Percentiles rank a stretch among this genome's conserved stretches.
Evolutionary conservation across 2,329 filamentous ascomycete genomes (phyloP).

Genomic region (Albifimbria verrucaria): DNA sequence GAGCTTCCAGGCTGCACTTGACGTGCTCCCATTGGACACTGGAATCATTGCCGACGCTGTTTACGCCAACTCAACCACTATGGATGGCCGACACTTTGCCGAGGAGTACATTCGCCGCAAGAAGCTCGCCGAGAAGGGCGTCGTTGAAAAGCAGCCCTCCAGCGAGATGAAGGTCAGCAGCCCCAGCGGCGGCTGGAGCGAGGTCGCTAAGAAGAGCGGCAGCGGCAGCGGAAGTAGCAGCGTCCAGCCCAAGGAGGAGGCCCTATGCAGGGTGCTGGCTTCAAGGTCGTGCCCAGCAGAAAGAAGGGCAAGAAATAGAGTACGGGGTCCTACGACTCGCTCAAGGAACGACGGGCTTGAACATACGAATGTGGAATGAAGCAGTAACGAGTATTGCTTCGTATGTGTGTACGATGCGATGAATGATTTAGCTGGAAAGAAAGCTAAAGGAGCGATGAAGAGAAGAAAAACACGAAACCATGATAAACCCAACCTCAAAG

Average conservation of each 20-base stretch:
- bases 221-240: conserved; percentile 27
- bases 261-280: conserved; percentile 54
- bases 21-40: conserved; percentile 71
- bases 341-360: conserved; percentile 10
- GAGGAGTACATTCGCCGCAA: conserved; percentile 93
- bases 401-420: neutral
- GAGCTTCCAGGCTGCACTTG: conserved; percentile 72
- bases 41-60: conserved; percentile 87
- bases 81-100: conserved; percentile 90
- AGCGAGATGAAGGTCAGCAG: conserved; percentile 46
- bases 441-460: too few relatives aligned
- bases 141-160: conserved; percentile 70
- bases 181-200: conserved; percentile 76
- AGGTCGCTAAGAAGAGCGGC: conserved; percentile 91
- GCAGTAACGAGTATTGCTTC: neutral
- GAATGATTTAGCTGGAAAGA: too few relatives aligned
- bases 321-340: conserved; percentile 8
- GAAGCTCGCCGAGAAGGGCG: conserved; percentile 88
- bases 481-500: too few relatives aligned
- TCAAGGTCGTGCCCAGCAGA: conserved; percentile 87
- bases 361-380: conserved; percentile 1
- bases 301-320: conserved; percentile 82
- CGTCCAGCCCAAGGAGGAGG: conserved; percentile 37
- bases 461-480: too few relatives aligned
- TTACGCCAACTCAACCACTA: conserved; percentile 80